Evolutionary conservation across 73 alveolate genomes (phyloP).

Genomic region (Paramecium sexaurelia): DNA sequence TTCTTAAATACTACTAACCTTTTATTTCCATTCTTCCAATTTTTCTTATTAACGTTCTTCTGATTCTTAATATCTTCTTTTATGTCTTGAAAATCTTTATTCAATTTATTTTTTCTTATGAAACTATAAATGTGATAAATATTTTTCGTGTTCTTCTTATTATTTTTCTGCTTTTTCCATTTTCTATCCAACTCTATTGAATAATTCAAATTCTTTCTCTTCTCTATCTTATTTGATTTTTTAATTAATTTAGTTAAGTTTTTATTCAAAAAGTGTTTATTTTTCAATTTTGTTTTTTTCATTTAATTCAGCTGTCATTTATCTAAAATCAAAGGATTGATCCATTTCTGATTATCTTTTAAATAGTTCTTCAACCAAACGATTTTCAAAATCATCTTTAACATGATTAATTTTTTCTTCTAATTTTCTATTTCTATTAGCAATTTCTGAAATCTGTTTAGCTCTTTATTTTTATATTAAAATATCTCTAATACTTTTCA

Average conservation of each 20-base stretch:
- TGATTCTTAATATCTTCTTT: background rate
- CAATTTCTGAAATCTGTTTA: background rate
- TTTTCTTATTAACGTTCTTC: background rate
- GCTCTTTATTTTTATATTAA: background rate
- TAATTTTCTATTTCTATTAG: background rate
- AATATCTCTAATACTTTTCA: background rate
- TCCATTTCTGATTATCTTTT: background rate
- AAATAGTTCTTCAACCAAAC: background rate
- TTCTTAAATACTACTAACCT: background rate
- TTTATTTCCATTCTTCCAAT: background rate
- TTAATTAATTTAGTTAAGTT: background rate
- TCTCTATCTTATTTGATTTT: background rate
- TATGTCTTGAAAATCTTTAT: background rate
- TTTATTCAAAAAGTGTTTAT: background rate
- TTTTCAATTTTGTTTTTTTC: background rate
- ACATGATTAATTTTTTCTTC: background rate
- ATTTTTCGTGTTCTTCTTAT: background rate
- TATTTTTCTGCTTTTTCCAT: background rate
- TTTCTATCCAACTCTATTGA: background rate
- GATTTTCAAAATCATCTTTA: constrained; percentile 16
- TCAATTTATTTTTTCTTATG: background rate
- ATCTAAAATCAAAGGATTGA: background rate
- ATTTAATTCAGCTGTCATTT: background rate
- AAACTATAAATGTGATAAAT: background rate
- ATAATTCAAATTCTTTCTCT: background rate